phyloP scores from a whole-genome alignment of 805 yeast species.

The Nakazawaea siamensis region DNA sequence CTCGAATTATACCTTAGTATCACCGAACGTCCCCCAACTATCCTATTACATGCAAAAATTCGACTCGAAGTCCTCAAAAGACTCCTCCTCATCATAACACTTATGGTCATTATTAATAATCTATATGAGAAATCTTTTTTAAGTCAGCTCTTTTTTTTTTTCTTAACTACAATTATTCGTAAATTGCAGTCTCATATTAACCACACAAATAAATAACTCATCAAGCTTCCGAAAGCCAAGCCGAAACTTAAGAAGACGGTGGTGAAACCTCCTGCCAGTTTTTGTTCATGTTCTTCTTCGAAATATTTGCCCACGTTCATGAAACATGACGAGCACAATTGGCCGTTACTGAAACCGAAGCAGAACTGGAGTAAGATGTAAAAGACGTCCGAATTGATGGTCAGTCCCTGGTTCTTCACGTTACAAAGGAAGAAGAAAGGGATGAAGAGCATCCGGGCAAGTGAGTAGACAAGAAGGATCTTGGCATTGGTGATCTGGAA shows the following conservation, averaged over 20 bases:
- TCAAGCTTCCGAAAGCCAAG: constrained; percentile 67
- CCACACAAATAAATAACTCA: constrained; percentile 62
- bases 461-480: constrained; percentile 43
- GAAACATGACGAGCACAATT: constrained; percentile 69
- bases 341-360: constrained; percentile 88
- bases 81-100: too few relatives aligned
- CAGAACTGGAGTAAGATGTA: constrained; percentile 64
- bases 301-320: constrained; percentile 60
- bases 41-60: too few relatives aligned
- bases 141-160: too few relatives aligned
- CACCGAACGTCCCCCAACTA: too few relatives aligned
- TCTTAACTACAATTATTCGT: not conserved
- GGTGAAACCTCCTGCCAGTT: constrained; percentile 93
- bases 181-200: not conserved
- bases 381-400: constrained; percentile 49
- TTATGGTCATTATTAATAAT: too few relatives aligned
- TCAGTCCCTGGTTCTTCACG: constrained; percentile 31
- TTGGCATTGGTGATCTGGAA: constrained; percentile 35
- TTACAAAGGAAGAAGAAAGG: constrained; percentile 72
- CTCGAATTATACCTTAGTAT: too few relatives aligned
- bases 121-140: too few relatives aligned
- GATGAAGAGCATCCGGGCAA: constrained; percentile 48
- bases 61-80: too few relatives aligned
- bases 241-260: constrained; percentile 74
- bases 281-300: constrained; percentile 59